phyloP scores from a whole-genome alignment of 73 alveolate species.

The Tetrahymena borealis region DNA sequence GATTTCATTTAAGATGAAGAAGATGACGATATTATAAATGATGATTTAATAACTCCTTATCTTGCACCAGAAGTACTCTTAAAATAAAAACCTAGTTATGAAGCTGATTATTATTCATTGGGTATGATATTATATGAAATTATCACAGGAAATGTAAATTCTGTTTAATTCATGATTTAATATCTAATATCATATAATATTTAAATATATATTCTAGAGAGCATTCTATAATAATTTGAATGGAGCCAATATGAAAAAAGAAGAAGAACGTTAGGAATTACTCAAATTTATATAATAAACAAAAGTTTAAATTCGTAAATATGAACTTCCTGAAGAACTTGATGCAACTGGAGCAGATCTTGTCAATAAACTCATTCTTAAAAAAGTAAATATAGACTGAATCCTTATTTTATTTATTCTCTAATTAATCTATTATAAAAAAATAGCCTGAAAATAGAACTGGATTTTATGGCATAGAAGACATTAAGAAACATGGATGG shows the following conservation, averaged over 20 bases:
- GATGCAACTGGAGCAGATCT: constrained; percentile 34
- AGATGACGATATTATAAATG: constrained; percentile 13
- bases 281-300: constrained; percentile 7
- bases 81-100: constrained; percentile 54
- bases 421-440: not conserved
- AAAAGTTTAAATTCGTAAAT: constrained; percentile 10
- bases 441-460: constrained; percentile 22
- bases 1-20: not conserved
- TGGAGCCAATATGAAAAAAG: constrained; percentile 12
- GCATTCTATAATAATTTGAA: not conserved
- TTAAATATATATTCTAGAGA: not conserved
- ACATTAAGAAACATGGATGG: constrained; percentile 38
- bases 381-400: not conserved
- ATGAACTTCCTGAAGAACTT: constrained; percentile 37
- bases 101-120: constrained; percentile 84
- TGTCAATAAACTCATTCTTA: constrained; percentile 23
- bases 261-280: constrained; percentile 7
- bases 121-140: constrained; percentile 71
- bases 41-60: constrained; percentile 76
- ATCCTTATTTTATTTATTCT: not conserved
- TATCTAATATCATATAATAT: not conserved
- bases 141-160: constrained; percentile 20
- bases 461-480: constrained; percentile 39
- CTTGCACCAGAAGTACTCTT: constrained; percentile 90
- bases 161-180: not conserved